A percentile compares a stretch with the other conserved stretches of the same genome.
Conservation (phyloP, 2,329 filamentous ascomycete species). For the Phialocephala sp. region DNA sequence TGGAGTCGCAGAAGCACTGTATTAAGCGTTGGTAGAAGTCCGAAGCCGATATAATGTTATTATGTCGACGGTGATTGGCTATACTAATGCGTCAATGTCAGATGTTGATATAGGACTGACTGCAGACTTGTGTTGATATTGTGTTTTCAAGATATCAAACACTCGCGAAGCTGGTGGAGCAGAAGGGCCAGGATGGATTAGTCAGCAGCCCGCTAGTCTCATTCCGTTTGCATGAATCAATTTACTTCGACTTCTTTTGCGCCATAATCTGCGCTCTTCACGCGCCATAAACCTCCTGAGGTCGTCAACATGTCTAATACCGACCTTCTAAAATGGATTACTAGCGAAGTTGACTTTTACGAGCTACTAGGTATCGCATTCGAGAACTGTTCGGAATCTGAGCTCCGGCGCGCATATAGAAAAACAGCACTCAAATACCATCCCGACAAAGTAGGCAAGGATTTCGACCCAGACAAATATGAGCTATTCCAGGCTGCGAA, state of each 20-base stretch:
- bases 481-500: slow-evolving; percentile 85
- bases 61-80: too few species aligned
- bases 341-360: slow-evolving; percentile 44
- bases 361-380: slow-evolving; percentile 40
- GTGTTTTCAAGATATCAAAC: too few species aligned
- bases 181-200: neutral
- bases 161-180: too few species aligned
- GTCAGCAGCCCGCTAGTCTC: neutral
- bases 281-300: neutral
- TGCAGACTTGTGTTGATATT: too few species aligned
- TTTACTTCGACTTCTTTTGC: neutral
- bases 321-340: slow-evolving; percentile 42
- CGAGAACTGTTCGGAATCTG: slow-evolving; percentile 36
- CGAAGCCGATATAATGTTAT: too few species aligned
- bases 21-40: too few species aligned
- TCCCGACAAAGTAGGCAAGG: slow-evolving; percentile 83
- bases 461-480: slow-evolving; percentile 81
- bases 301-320: slow-evolving; percentile 39
- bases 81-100: too few species aligned
- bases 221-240: slow-evolving; percentile 5
- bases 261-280: neutral
- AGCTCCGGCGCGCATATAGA: slow-evolving; percentile 67
- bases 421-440: slow-evolving; percentile 89
- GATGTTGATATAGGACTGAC: too few species aligned
- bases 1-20: too few species aligned